phyloP scores from a whole-genome alignment of 2,329 filamentous ascomycete species.

The Aspergillus quadricinctus region DNA sequence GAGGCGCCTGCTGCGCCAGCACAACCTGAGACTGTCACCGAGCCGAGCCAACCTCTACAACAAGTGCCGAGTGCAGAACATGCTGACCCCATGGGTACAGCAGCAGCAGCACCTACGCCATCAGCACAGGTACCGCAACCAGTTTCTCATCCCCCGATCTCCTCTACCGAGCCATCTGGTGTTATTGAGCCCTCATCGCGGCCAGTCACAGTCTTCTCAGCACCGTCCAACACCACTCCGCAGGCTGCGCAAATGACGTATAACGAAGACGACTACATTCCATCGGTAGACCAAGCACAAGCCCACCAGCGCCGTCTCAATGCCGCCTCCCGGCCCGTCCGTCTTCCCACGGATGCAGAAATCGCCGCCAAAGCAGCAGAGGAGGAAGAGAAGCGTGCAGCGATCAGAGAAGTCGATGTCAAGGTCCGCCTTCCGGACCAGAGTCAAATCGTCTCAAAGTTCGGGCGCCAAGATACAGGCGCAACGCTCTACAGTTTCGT shows the following conservation, averaged over 20 bases:
- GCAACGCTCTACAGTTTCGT: constrained; percentile 71
- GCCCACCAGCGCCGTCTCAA: constrained; percentile 71
- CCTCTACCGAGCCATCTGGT: constrained; percentile 18
- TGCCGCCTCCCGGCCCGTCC: constrained; percentile 70
- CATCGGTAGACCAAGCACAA: constrained; percentile 80
- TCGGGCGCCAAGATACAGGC: constrained; percentile 65
- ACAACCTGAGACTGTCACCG: constrained; percentile 2
- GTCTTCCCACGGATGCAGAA: constrained; percentile 78
- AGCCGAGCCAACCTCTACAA: constrained; percentile 8
- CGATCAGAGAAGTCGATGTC: constrained; percentile 65
- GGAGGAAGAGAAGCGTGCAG: constrained; percentile 61
- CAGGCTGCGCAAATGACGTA: constrained; percentile 65
- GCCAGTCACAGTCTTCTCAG: constrained; percentile 66
- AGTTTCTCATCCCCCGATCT: constrained; percentile 6
- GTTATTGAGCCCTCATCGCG: constrained; percentile 36
- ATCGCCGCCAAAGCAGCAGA: constrained; percentile 65
- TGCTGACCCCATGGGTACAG: background rate
- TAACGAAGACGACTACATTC: constrained; percentile 72
- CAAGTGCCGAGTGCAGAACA: constrained; percentile 8
- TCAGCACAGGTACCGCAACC: constrained; percentile 13
- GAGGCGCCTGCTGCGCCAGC: constrained; percentile 22
- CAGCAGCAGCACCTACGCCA: constrained; percentile 3
- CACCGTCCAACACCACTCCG: constrained; percentile 70
- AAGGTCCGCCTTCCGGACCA: constrained; percentile 88
- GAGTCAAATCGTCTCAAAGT: constrained; percentile 68